These are phyloP conservation scores for Phoma herbarum DNA, from an alignment of 2,329 filamentous ascomycete species.

Conservation along the genomic window DNA sequence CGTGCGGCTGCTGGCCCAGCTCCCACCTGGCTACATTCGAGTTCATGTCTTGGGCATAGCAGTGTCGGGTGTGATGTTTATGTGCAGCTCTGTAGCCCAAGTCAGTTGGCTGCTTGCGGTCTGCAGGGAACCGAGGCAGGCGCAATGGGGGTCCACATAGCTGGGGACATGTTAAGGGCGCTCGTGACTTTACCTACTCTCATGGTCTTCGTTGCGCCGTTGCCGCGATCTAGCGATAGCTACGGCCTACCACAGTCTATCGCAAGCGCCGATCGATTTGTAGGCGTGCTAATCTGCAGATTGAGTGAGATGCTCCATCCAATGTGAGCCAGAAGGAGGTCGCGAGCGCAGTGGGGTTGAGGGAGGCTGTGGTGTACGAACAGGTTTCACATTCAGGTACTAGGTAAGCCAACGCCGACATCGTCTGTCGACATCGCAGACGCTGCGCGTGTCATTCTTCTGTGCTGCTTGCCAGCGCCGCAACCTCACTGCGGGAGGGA, in stretches of 20 bases:
- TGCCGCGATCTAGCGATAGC: slow-evolving; percentile 21
- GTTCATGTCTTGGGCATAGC: slow-evolving; percentile 52
- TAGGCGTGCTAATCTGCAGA: slow-evolving; percentile 3
- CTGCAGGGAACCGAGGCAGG: slow-evolving; percentile 3
- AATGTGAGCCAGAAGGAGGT: slow-evolving; percentile 22
- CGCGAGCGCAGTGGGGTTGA: slow-evolving; percentile 41
- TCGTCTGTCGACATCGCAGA: slow-evolving; percentile 8
- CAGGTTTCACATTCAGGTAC: slow-evolving; percentile 37
- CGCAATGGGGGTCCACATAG: slow-evolving; percentile 22
- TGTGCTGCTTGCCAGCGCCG: slow-evolving; percentile 25
- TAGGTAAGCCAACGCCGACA: slow-evolving; percentile 30
- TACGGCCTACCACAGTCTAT: slow-evolving; percentile 22
- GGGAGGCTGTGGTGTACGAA: slow-evolving; percentile 28
- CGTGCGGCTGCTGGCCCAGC: slow-evolving; percentile 42
- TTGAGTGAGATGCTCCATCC: slow-evolving; percentile 3
- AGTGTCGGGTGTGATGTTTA: slow-evolving; percentile 34
- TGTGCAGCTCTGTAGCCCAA: slow-evolving; percentile 30
- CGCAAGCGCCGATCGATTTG: slow-evolving; percentile 18
- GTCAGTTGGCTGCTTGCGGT: slow-evolving; percentile 33
- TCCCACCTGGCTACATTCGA: slow-evolving; percentile 49
- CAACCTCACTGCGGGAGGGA: slow-evolving; percentile 33
- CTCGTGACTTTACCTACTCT: slow-evolving; percentile 47
- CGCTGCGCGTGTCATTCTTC: slow-evolving; percentile 31
- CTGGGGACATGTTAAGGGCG: slow-evolving; percentile 25
- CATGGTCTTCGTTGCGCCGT: slow-evolving; percentile 45